Conservation (phyloP, 2,329 filamentous ascomycete species). For the Xylaria sp. region DNA sequence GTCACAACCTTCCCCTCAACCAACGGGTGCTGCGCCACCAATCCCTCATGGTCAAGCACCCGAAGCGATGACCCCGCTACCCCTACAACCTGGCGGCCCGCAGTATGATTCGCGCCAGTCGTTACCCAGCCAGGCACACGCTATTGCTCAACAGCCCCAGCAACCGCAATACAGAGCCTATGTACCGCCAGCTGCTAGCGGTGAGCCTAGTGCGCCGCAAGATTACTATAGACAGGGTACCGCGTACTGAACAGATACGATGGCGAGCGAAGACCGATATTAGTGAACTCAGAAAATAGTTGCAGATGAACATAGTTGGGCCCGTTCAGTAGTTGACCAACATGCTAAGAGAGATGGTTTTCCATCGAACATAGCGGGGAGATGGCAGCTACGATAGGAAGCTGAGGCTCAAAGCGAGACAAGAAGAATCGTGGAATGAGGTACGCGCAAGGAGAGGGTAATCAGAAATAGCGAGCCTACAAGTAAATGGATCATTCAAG, state of each 20-base stretch:
- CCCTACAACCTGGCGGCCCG: constrained; percentile 58
- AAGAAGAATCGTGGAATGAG: background rate
- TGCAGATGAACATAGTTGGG: constrained; percentile 5
- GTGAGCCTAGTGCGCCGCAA: constrained; percentile 61
- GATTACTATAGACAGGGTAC: constrained; percentile 66
- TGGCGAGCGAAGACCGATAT: background rate
- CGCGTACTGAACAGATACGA: constrained; percentile 38
- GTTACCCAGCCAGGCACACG: constrained; percentile 58
- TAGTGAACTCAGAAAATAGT: constrained; percentile 7
- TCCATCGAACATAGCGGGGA: background rate
- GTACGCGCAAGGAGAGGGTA: background rate
- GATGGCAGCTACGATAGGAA: background rate
- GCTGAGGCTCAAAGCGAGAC: background rate
- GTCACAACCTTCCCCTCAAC: constrained; percentile 51
- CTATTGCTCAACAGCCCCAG: constrained; percentile 38
- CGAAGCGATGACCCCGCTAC: constrained; percentile 55
- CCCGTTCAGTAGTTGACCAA: background rate
- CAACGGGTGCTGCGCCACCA: constrained; percentile 55
- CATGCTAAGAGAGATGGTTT: background rate
- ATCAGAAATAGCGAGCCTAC: background rate
- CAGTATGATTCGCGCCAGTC: constrained; percentile 63
- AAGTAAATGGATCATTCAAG: constrained; percentile 1
- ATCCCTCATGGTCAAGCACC: constrained; percentile 53
- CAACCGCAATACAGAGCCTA: constrained; percentile 71
- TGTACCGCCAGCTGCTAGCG: constrained; percentile 57